A percentile compares a stretch with the other conserved stretches of the same genome.
These are phyloP conservation scores for Ambrosiella beaveri DNA, from an alignment of 2,329 filamentous ascomycete species.

Conservation along the genomic window DNA sequence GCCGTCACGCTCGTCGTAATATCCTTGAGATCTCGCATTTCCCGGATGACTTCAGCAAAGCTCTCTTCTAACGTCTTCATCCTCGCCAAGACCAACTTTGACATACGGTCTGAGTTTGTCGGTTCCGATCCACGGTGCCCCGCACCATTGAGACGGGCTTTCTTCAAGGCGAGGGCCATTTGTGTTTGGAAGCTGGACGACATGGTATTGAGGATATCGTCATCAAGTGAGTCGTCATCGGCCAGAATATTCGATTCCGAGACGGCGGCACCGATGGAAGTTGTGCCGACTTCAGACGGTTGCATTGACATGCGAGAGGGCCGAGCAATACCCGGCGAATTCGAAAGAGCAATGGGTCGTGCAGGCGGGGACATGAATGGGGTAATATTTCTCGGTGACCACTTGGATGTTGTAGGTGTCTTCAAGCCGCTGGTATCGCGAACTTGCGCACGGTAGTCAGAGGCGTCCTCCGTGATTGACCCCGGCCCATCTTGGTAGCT, in stretches of 20 bases:
- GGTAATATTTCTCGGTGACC: conserved; percentile 30
- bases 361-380: conserved; percentile 27
- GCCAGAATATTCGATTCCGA: conserved; percentile 50
- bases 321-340: conserved; percentile 14
- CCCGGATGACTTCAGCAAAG: conserved; percentile 69
- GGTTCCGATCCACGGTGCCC: conserved; percentile 22
- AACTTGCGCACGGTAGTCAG: conserved; percentile 7
- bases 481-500: conserved; percentile 13
- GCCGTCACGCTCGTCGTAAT: conserved; percentile 24
- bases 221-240: conserved; percentile 24
- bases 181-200: conserved; percentile 68
- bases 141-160: conserved; percentile 34
- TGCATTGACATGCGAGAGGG: conserved; percentile 6
- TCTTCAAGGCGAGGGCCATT: conserved; percentile 53
- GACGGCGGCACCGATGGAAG: conserved; percentile 55
- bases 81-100: conserved; percentile 63
- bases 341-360: conserved; percentile 35
- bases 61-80: conserved; percentile 92
- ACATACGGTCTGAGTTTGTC: conserved; percentile 48
- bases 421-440: conserved; percentile 20
- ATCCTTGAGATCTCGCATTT: conserved; percentile 49
- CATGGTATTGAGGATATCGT: conserved; percentile 44
- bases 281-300: conserved; percentile 2
- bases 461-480: conserved; percentile 5
- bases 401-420: conserved; percentile 23